Evolutionary conservation across 345 rosid species (phyloP).

Genomic region (Lepidium sativum): DNA sequence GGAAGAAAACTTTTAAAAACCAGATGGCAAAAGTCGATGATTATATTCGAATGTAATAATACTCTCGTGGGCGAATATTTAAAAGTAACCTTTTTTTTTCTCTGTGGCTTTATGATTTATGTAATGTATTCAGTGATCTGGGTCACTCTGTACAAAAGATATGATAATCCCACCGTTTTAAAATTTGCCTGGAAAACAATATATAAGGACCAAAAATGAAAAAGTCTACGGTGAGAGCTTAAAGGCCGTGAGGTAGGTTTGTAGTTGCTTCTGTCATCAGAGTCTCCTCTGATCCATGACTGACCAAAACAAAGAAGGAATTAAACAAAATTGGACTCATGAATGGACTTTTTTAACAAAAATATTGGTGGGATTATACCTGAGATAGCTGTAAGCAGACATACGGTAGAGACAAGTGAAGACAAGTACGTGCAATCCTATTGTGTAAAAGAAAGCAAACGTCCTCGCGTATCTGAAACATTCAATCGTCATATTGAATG

Average conservation of each 20-base stretch:
- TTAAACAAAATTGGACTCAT: not conserved
- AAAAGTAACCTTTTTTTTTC: not conserved
- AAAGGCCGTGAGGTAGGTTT: constrained; percentile 68
- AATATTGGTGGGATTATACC: constrained; percentile 35
- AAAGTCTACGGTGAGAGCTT: constrained; percentile 7
- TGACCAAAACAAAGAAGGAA: constrained; percentile 19
- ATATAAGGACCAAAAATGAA: not conserved
- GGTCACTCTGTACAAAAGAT: constrained; percentile 19
- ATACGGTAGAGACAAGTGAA: constrained; percentile 92
- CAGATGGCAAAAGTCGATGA: not conserved
- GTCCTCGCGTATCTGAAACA: constrained; percentile 76
- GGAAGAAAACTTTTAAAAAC: not conserved
- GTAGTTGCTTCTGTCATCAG: constrained; percentile 36
- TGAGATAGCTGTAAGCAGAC: constrained; percentile 87
- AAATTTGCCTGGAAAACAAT: constrained; percentile 1
- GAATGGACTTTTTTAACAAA: not conserved
- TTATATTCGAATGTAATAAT: not conserved
- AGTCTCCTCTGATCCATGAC: constrained; percentile 67
- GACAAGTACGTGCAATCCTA: constrained; percentile 76
- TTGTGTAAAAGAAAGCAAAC: constrained; percentile 89
- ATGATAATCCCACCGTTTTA: not conserved
- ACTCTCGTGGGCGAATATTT: not conserved
- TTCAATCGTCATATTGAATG: not conserved
- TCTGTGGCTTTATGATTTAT: constrained; percentile 1
- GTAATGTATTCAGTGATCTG: not conserved